A percentile compares a stretch with the other conserved stretches of the same genome.
These are phyloP conservation scores for Vitis hybrid DNA, from an alignment of 177 flowering plant genomes.

Conservation along the genomic window DNA sequence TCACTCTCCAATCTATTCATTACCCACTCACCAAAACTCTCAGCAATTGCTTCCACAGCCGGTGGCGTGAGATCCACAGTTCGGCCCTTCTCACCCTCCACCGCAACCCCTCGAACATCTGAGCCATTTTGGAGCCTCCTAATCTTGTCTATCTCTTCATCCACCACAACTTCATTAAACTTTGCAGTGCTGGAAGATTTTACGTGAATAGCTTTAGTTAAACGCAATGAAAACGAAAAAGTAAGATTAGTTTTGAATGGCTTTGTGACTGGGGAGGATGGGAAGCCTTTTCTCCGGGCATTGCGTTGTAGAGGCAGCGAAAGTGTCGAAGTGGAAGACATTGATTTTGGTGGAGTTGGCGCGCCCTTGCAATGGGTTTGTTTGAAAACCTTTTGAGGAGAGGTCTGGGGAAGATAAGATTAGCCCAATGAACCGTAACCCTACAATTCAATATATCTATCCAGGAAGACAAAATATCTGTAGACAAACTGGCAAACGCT, in stretches of 20 bases:
- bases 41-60: conserved; percentile 78
- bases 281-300: conserved; percentile 14
- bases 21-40: conserved; percentile 95
- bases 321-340: conserved; percentile 43
- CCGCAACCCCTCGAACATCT: conserved; percentile 87
- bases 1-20: conserved; percentile 31
- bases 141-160: conserved; percentile 70
- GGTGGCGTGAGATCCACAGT: conserved; percentile 71
- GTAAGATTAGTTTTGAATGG: conserved; percentile 12
- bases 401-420: conserved; percentile 25
- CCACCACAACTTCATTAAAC: conserved; percentile 41
- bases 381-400: not conserved
- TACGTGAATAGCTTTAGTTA: not conserved
- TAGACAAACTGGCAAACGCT: conserved; percentile 24
- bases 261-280: conserved; percentile 1
- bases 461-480: conserved; percentile 18
- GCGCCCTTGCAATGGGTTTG: not conserved
- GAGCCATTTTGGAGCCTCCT: conserved; percentile 89
- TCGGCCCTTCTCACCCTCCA: conserved; percentile 83
- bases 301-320: conserved; percentile 20
- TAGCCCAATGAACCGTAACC: conserved; percentile 23
- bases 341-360: conserved; percentile 12
- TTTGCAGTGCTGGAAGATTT: conserved; percentile 28
- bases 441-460: conserved; percentile 17
- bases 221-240: conserved; percentile 10